Conservation (phyloP, 2,329 filamentous ascomycete genomes). For the Elsinoe necatrix region DNA sequence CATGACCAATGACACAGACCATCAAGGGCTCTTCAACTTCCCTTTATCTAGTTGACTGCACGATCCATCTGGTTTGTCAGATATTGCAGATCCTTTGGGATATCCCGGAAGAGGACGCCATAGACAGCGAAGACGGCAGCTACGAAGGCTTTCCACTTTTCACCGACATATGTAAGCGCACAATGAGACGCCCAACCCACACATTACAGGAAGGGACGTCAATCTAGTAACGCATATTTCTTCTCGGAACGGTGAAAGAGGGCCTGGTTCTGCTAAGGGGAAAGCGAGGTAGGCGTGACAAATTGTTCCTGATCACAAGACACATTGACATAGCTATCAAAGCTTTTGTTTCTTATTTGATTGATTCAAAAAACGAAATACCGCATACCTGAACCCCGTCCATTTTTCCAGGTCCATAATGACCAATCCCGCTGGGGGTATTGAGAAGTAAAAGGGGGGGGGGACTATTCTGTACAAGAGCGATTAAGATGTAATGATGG, state of each 20-base stretch:
- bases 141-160: no score
- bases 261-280: not conserved
- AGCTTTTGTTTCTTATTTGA: not conserved
- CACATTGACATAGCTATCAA: not conserved
- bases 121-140: no score
- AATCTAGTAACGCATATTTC: constrained; percentile 5
- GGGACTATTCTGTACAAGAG: constrained; percentile 9
- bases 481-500: constrained; percentile 4
- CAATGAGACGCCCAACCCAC: constrained; percentile 10
- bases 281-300: constrained; percentile 15
- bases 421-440: not conserved
- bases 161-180: constrained; percentile 15
- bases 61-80: no score
- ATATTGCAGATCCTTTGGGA: no score
- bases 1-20: no score
- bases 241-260: constrained; percentile 12
- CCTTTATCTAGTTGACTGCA: no score
- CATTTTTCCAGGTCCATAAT: not conserved
- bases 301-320: constrained; percentile 5
- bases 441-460: not conserved
- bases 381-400: not conserved
- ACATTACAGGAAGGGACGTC: not conserved
- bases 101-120: no score
- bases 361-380: not conserved
- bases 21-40: no score